phyloP scores from a whole-genome alignment of 2,329 filamentous ascomycete species.

The Dactylellina leptospora region DNA sequence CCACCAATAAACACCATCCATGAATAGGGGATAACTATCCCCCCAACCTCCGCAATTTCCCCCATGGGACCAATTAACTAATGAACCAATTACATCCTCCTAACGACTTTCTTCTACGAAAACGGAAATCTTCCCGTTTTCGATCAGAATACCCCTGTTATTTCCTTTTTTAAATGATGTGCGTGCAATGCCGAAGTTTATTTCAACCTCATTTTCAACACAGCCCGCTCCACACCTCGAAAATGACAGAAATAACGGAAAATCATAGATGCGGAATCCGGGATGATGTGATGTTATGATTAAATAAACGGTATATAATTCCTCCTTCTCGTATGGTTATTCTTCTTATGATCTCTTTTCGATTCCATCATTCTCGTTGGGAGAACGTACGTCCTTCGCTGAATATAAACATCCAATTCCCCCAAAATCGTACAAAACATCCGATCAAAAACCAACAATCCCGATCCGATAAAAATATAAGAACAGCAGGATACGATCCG shows the following conservation, averaged over 20 bases:
- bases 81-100: neutral
- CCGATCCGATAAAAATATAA: no score
- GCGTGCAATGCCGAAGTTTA: constrained; percentile 12
- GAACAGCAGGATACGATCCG: no score
- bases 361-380: no score
- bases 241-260: no score
- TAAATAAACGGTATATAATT: no score
- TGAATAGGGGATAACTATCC: neutral
- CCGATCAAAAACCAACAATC: neutral
- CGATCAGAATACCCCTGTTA: neutral
- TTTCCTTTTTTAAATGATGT: neutral
- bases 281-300: no score
- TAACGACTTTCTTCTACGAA: neutral
- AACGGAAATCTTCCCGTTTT: constrained; percentile 4
- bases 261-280: no score
- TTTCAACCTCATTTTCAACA: constrained; percentile 10
- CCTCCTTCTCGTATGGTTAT: no score
- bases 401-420: neutral
- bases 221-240: no score
- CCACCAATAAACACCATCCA: neutral
- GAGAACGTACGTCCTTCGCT: no score
- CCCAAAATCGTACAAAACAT: neutral
- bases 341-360: no score
- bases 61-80: neutral
- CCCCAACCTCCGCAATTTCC: constrained; percentile 8